A percentile compares a stretch with the other conserved stretches of the same genome.
phyloP scores from a whole-genome alignment of 805 yeast species.

The Yamadazyma akitaensis region DNA sequence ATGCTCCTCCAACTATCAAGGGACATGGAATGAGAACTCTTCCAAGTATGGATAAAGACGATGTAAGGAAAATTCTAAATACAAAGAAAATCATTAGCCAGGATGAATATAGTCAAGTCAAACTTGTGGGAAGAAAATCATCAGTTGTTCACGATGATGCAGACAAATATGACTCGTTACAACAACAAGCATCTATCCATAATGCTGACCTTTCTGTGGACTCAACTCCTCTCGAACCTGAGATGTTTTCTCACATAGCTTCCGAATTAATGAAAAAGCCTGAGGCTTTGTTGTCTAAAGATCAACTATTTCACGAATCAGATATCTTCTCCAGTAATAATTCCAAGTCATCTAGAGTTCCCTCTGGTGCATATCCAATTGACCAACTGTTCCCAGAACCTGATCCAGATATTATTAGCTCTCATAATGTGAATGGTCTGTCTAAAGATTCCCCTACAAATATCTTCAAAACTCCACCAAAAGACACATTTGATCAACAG shows the following conservation, averaged over 20 bases:
- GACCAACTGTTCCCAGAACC: conserved; percentile 31
- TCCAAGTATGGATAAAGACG: conserved; percentile 48
- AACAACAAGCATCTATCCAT: conserved; percentile 33
- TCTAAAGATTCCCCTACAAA: conserved; percentile 2
- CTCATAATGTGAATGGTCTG: conserved; percentile 12
- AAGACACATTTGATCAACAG: background rate
- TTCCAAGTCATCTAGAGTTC: conserved; percentile 3
- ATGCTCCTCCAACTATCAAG: conserved; percentile 34
- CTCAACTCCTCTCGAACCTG: conserved; percentile 7
- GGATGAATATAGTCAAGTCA: conserved; percentile 37
- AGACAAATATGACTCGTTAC: conserved; percentile 25
- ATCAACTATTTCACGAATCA: conserved; percentile 27
- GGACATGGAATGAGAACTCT: conserved; percentile 46
- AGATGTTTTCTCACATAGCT: conserved; percentile 37
- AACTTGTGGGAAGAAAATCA: conserved; percentile 27
- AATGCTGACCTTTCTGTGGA: conserved; percentile 19
- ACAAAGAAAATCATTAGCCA: conserved; percentile 37
- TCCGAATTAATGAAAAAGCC: conserved; percentile 31
- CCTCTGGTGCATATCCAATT: conserved; percentile 13
- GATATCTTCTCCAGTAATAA: conserved; percentile 13
- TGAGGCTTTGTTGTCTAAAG: conserved; percentile 25
- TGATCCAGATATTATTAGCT: conserved; percentile 25
- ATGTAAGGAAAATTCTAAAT: conserved; percentile 38
- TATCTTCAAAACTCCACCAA: conserved; percentile 30
- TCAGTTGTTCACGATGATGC: conserved; percentile 25